These are phyloP conservation scores for Apiospora aurea DNA, from an alignment of 2,329 filamentous ascomycete species.

Conservation along the genomic window DNA sequence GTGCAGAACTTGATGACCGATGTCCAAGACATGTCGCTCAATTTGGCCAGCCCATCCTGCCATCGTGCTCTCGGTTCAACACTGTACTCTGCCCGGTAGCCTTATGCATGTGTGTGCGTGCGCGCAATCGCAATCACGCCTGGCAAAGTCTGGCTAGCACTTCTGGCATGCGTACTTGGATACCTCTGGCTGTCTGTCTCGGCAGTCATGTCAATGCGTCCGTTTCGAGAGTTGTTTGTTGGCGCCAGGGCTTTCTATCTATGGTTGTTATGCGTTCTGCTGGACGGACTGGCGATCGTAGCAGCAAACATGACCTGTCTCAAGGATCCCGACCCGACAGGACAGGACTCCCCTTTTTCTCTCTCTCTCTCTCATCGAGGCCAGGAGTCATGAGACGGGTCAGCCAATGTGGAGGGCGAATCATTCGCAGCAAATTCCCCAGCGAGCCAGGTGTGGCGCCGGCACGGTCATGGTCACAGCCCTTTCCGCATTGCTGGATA, in stretches of 20 bases:
- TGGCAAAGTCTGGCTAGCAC: background rate
- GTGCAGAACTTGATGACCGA: slow-evolving; percentile 17
- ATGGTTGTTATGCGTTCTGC: background rate
- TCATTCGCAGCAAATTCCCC: slow-evolving; percentile 14
- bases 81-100: background rate
- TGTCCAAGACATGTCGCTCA: slow-evolving; percentile 19
- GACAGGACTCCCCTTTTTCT: slow-evolving; percentile 4
- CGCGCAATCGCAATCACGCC: background rate
- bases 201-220: slow-evolving; percentile 10
- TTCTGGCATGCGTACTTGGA: background rate
- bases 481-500: slow-evolving; percentile 4
- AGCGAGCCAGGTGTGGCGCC: slow-evolving; percentile 4
- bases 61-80: background rate
- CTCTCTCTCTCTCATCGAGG: background rate
- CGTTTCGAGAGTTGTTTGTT: slow-evolving; percentile 14
- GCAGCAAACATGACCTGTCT: slow-evolving; percentile 22
- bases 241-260: background rate
- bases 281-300: slow-evolving; percentile 13
- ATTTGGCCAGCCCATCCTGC: background rate
- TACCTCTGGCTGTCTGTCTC: slow-evolving; percentile 7
- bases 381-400: slow-evolving; percentile 14
- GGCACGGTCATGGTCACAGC: background rate
- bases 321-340: slow-evolving; percentile 19
- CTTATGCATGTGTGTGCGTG: background rate
- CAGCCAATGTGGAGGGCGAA: slow-evolving; percentile 1